Conservation (phyloP, 2,329 filamentous ascomycete genomes). For the Colletotrichum endophyticum region DNA sequence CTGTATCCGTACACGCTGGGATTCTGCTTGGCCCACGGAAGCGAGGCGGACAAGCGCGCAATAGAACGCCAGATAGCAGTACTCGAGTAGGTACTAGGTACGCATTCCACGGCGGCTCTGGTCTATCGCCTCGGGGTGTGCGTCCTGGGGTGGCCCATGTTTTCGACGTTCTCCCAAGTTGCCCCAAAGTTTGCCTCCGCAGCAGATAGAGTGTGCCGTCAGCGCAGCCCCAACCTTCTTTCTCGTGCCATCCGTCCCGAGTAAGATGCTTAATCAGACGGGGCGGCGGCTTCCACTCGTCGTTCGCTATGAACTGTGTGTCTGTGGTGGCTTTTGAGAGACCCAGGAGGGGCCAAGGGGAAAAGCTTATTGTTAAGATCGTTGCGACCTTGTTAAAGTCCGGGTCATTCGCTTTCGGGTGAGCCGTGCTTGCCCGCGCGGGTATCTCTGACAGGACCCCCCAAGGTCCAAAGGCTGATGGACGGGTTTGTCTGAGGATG, state of each 20-base stretch:
- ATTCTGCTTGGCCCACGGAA: not conserved
- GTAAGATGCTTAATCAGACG: constrained; percentile 14
- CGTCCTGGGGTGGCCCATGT: not conserved
- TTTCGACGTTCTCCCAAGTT: not conserved
- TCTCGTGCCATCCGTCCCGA: not conserved
- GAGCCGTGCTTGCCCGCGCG: not conserved
- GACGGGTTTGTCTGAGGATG: not conserved
- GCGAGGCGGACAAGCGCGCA: not conserved
- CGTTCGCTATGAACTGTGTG: not conserved
- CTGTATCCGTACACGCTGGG: not conserved
- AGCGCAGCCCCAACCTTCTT: not conserved
- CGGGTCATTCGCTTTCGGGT: not conserved
- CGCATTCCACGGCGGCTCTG: not conserved
- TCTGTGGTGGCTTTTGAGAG: not conserved
- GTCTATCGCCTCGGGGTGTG: not conserved
- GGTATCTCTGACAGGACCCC: not conserved
- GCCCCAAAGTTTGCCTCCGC: not conserved
- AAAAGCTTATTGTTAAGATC: constrained; percentile 11
- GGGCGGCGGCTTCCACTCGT: not conserved
- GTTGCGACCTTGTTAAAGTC: not conserved
- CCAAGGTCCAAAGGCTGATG: not conserved
- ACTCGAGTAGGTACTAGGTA: not conserved
- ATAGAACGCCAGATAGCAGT: not conserved
- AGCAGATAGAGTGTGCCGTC: not conserved
- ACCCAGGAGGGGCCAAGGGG: not conserved